Evolutionary conservation across 495 filamentous ascomycete genomes (phyloP).

Genomic region (Platismatia glauca): DNA sequence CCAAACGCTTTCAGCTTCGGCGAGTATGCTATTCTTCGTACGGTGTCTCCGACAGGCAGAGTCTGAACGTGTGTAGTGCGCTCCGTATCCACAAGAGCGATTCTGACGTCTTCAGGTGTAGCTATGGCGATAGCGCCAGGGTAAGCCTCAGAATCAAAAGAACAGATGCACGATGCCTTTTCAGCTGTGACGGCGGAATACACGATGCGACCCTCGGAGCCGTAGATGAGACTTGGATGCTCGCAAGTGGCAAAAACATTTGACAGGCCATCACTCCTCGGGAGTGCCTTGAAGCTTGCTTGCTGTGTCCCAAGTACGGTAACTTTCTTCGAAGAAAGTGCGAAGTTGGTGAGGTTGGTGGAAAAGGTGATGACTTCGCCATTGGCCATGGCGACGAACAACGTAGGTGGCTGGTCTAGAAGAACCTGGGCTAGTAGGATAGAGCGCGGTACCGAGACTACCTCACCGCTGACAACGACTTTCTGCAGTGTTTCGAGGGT

Average conservation of each 20-base stretch:
- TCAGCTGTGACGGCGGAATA: constrained; percentile 96
- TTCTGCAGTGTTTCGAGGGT: constrained; percentile 55
- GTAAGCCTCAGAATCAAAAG: constrained; percentile 73
- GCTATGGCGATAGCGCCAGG: constrained; percentile 74
- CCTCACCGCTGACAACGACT: constrained; percentile 48
- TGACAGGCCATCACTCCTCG: constrained; percentile 50
- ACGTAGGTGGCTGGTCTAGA: constrained; percentile 51
- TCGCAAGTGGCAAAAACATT: constrained; percentile 93
- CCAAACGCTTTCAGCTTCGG: constrained; percentile 71
- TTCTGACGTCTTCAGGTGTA: constrained; percentile 64
- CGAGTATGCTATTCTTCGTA: constrained; percentile 82
- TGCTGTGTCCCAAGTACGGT: constrained; percentile 81
- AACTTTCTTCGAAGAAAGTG: constrained; percentile 63
- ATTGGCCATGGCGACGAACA: constrained; percentile 92
- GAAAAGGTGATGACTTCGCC: constrained; percentile 83
- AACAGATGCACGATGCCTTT: constrained; percentile 66
- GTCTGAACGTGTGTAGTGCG: constrained; percentile 80
- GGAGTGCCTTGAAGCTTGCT: constrained; percentile 68
- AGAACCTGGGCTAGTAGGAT: constrained; percentile 70
- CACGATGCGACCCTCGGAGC: constrained; percentile 73
- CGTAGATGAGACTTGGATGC: constrained; percentile 87
- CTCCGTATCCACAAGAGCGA: constrained; percentile 73
- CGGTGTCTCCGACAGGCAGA: constrained; percentile 67
- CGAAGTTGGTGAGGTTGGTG: constrained; percentile 47
- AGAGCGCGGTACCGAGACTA: constrained; percentile 69